Evolutionary conservation across 495 filamentous ascomycete genomes (phyloP), one percentile per base, ranked within the genome.

Genomic region (Neurospora pannonica): DNA sequence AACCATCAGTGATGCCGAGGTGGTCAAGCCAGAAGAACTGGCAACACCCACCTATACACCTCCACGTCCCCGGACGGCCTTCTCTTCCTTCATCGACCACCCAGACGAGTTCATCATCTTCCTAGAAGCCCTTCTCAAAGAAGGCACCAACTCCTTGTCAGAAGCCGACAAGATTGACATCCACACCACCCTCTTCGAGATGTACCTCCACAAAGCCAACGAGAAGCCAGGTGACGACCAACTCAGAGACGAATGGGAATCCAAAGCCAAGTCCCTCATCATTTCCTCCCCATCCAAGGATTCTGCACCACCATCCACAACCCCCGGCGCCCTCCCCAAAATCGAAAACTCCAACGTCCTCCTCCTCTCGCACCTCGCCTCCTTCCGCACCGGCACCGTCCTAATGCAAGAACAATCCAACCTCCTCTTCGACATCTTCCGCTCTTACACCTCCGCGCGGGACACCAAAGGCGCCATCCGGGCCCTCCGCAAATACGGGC

Each of bases 311-410:
- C 24, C 15, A 9, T 13, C 54, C 15, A 67, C 24, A 31, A 67
- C 54, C 54, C 28, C 28, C 24, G 28, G 54, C 54, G 48, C 28
- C 54, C 54, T 36, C 15, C 54, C 54, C 54, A 67, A 67, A 19
- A 97, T 99, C 48, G 95, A 97, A 73, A 96, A 95, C 71, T 97
- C 95, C 10, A 97, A 97, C 77, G 93, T 98, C 10, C 87, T 99
- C 0, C 85, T 99, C 11, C 89, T 99, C 10, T 99, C 96, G 4
- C 92, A 98, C 78, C 87, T 99, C 4, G 95, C 95, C 3, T 88
- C 93, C 80, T 99, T 97, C 86, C 86, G 88, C 37, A 94, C 95
- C 80, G 96, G 96, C 34, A 97, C 94, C 4, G 94, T 92, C 11
- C 88, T 98, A 0, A 95, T 99, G 71, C 92, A 95, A 70, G 96